phyloP scores from a whole-genome alignment of 257 asterid genomes.

The Solanum gracilifrons region DNA sequence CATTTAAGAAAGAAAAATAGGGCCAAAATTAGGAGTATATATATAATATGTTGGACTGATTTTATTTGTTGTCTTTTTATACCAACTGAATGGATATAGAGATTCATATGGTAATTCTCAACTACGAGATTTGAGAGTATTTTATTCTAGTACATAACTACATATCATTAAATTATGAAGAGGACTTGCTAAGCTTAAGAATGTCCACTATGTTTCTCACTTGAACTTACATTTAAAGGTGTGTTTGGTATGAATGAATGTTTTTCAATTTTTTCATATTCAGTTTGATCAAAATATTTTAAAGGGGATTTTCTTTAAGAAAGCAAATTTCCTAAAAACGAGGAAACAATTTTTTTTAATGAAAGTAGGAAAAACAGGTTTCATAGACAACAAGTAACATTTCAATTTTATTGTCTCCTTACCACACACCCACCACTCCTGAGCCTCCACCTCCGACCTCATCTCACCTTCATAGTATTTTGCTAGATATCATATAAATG shows the following conservation, averaged over 20 bases:
- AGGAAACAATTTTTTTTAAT: too few species aligned
- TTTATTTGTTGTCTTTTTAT: too few species aligned
- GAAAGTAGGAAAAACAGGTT: neutral
- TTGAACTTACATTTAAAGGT: neutral
- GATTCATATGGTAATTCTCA: neutral
- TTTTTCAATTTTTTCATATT: too few species aligned
- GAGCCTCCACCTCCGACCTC: neutral
- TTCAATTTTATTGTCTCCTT: too few species aligned
- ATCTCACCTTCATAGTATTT: neutral
- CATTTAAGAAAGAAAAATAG: too few species aligned
- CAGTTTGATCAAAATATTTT: too few species aligned
- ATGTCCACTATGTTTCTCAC: neutral
- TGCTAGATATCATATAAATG: neutral
- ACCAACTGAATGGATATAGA: neutral
- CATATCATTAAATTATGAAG: neutral
- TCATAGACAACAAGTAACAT: too few species aligned
- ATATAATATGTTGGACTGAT: neutral
- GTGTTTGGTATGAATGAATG: neutral
- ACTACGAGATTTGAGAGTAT: neutral
- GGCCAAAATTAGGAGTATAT: neutral
- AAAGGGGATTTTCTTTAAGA: neutral
- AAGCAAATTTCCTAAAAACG: too few species aligned
- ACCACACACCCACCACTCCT: neutral
- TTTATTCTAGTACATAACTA: neutral
- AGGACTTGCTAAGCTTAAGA: neutral